Evolutionary conservation across 345 rosid genomes (phyloP).

Genomic region (Isatis tinctoria): DNA sequence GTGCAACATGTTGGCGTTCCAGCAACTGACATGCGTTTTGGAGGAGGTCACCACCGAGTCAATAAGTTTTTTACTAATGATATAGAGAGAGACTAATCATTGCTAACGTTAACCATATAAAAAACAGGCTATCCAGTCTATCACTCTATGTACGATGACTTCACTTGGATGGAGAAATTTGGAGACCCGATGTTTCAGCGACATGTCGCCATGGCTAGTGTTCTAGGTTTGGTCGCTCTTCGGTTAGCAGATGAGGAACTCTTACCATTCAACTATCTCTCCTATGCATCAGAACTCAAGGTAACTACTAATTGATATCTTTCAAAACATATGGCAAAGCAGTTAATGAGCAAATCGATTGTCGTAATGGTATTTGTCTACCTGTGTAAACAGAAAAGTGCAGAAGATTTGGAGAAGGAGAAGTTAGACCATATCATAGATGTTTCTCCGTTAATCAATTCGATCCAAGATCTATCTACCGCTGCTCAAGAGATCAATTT

Average conservation of each 20-base stretch:
- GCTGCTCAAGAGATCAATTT: slow-evolving; percentile 49
- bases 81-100: too few relatives aligned
- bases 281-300: slow-evolving; percentile 68
- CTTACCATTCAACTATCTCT: slow-evolving; percentile 63
- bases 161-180: slow-evolving; percentile 71
- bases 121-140: slow-evolving; percentile 70
- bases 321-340: background rate
- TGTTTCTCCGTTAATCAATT: slow-evolving; percentile 49
- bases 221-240: slow-evolving; percentile 76
- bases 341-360: background rate
- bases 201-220: slow-evolving; percentile 76
- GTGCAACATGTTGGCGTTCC: slow-evolving; percentile 80
- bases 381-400: slow-evolving; percentile 39
- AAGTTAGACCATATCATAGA: slow-evolving; percentile 37
- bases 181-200: slow-evolving; percentile 76
- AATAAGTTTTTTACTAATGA: background rate
- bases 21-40: slow-evolving; percentile 53
- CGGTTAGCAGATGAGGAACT: slow-evolving; percentile 71
- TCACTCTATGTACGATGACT: slow-evolving; percentile 88
- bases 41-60: slow-evolving; percentile 43
- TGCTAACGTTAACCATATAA: background rate
- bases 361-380: background rate
- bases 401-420: slow-evolving; percentile 49
- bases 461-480: slow-evolving; percentile 46
- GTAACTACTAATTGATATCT: slow-evolving; percentile 33